Evolutionary conservation across 352 stramenopile species (phyloP), one percentile per base, ranked within the genome.

Genomic region (Phytophthora pseudosyringae): DNA sequence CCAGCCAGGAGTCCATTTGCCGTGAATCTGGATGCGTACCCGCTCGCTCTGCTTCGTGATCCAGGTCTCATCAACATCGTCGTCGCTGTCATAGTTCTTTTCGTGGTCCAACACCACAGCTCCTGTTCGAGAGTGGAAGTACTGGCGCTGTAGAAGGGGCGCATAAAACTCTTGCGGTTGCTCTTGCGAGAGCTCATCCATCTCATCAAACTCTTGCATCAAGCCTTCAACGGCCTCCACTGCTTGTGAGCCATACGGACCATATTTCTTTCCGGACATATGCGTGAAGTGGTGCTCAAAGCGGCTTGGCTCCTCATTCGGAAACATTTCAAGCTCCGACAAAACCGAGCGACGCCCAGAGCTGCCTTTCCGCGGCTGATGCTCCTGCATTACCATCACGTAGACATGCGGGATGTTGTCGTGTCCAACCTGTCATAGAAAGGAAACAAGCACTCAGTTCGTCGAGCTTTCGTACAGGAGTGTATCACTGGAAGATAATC

Each of bases 51-150:
- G 86, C 54, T 94, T 84, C 39, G 86, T 92, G 59, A 94, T 93
- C 88, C 88, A 96, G n/a, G 82, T 84, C 46, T 95, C 86, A 32
- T 96, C 88, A 29, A 96, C 84, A 56, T 96, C 88, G 48, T 96
- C 86, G 47, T 96, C 88, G 26, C 85, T 94, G 64, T 96, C 88
- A 56, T 94, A 94, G 64, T 90, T 73, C 54, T 91, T 92, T 65
- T 93, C 85, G 65, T 92, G 80, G 21, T 93, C 83, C 56, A 92
- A 58, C 26, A 96, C 86, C 10, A 94, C 86, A 16, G 83, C 83
- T 26, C 83, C 83, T 44, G 88, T 96, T 62, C 87, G 80, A 21
- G 88, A 94, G 69, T 96, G 88, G 59, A 95, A 96, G 67, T 96
- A 96, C 64, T 95, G 88, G 41, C 86, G 88, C 73, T 94, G 80